Conservation (phyloP, 2,329 filamentous ascomycete species). For the Alternaria burnsii region DNA sequence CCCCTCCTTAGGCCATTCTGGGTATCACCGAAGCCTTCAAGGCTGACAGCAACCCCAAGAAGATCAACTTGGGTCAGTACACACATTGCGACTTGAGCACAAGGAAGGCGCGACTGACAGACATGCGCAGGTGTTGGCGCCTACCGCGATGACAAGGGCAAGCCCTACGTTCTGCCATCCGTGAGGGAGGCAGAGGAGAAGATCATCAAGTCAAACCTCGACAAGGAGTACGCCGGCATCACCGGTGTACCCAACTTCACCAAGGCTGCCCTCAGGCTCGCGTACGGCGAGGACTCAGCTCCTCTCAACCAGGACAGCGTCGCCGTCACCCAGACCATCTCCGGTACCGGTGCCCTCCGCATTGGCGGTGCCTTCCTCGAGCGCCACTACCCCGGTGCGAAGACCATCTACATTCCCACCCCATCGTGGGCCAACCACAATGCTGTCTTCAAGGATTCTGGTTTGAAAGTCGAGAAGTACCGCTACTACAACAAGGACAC, state of each 20-base stretch:
- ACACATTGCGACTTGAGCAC: background rate
- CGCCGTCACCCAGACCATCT: slow-evolving; percentile 97
- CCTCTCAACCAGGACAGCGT: slow-evolving; percentile 78
- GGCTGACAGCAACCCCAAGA: slow-evolving; percentile 89
- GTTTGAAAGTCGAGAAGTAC: slow-evolving; percentile 92
- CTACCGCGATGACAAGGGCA: slow-evolving; percentile 97
- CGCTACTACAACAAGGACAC: slow-evolving; percentile 99
- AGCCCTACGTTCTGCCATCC: slow-evolving; percentile 96
- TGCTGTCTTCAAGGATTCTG: slow-evolving; percentile 93
- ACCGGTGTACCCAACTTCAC: slow-evolving; percentile 95
- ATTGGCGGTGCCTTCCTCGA: slow-evolving; percentile 93
- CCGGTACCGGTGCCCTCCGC: slow-evolving; percentile 92
- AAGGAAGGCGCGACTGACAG: slow-evolving; percentile 29
- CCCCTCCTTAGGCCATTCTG: slow-evolving; percentile 71
- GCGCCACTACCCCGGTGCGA: slow-evolving; percentile 88
- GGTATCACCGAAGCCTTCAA: slow-evolving; percentile 99
- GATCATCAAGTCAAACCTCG: slow-evolving; percentile 77
- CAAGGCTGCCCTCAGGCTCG: slow-evolving; percentile 86
- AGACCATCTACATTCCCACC: slow-evolving; percentile 95
- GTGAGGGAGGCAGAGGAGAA: slow-evolving; percentile 89
- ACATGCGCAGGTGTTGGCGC: slow-evolving; percentile 80
- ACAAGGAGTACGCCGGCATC: slow-evolving; percentile 99
- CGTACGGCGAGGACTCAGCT: slow-evolving; percentile 83
- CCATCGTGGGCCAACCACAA: slow-evolving; percentile 99
- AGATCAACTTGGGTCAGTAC: slow-evolving; percentile 90